Evolutionary conservation across 2,329 filamentous ascomycete species (phyloP).

Genomic region (Eurotiales sp.): DNA sequence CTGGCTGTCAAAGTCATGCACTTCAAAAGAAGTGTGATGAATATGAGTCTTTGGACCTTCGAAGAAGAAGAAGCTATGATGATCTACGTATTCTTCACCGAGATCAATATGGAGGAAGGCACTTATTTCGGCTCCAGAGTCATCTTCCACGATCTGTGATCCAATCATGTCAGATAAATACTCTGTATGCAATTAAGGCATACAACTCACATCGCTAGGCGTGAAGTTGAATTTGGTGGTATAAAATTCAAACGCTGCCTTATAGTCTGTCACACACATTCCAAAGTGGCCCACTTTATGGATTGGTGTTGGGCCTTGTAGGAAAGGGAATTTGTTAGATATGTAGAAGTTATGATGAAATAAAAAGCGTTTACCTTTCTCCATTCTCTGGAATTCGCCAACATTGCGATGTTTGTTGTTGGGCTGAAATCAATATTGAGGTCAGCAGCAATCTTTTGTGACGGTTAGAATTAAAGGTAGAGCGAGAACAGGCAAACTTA

Average conservation of each 20-base stretch:
- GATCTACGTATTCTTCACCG: conserved; percentile 49
- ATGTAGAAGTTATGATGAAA: no score
- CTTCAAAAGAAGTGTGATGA: conserved; percentile 67
- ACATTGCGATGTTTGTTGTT: conserved; percentile 18
- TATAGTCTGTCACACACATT: conserved; percentile 14
- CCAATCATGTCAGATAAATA: no score
- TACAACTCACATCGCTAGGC: conserved; percentile 13
- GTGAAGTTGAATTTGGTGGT: conserved; percentile 14
- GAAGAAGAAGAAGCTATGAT: conserved; percentile 54
- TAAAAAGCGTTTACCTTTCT: no score
- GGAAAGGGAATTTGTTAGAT: background rate
- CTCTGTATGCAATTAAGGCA: no score
- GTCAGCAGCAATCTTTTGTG: no score
- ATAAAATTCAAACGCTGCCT: conserved; percentile 10
- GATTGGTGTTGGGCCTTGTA: conserved; percentile 19
- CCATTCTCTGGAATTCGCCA: conserved; percentile 17
- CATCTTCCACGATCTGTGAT: no score
- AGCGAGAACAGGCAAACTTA: conserved; percentile 1
- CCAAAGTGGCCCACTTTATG: conserved; percentile 23
- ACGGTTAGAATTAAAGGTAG: no score
- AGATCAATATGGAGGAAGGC: conserved; percentile 55
- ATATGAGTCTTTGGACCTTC: conserved; percentile 44
- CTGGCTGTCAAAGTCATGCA: conserved; percentile 68
- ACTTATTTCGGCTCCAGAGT: conserved; percentile 33
- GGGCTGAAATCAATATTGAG: background rate